Percentiles rank a stretch among this genome's conserved stretches.
These are phyloP conservation scores for Fraxinus latifolia DNA, from an alignment of 305 asterid species.

Conservation along the genomic window DNA sequence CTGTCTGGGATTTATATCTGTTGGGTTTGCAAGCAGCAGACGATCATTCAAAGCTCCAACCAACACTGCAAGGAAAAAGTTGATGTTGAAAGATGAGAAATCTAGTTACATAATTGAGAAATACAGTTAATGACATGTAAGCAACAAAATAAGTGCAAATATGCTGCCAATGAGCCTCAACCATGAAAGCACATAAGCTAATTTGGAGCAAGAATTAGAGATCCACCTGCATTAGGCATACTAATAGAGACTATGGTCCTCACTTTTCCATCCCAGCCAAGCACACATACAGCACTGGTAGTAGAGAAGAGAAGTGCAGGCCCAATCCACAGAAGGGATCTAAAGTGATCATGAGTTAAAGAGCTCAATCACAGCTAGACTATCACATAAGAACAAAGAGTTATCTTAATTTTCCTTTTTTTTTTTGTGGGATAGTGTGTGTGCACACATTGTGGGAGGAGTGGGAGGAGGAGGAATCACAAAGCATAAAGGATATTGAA, in stretches of 20 bases:
- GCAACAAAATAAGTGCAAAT: background rate
- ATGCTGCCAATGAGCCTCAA: conserved; percentile 7
- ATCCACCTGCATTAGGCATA: conserved; percentile 92
- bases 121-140: conserved; percentile 9
- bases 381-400: conserved; percentile 13
- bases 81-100: conserved; percentile 23
- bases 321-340: conserved; percentile 99
- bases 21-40: conserved; percentile 72
- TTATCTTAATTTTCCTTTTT: background rate
- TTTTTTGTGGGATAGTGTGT: background rate
- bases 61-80: conserved; percentile 57
- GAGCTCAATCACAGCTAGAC: conserved; percentile 35
- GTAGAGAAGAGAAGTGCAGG: conserved; percentile 99
- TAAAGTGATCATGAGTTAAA: conserved; percentile 72
- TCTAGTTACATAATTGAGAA: conserved; percentile 18
- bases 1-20: conserved; percentile 85
- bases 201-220: conserved; percentile 22
- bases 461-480: background rate
- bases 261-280: conserved; percentile 99
- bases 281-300: conserved; percentile 77
- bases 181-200: conserved; percentile 3
- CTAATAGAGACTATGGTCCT: conserved; percentile 88
- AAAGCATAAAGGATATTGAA: conserved; percentile 78
- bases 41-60: conserved; percentile 97
- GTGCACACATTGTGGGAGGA: background rate